Evolutionary conservation across 495 filamentous ascomycete species (phyloP).

Genomic region (Xylaria telfairii): DNA sequence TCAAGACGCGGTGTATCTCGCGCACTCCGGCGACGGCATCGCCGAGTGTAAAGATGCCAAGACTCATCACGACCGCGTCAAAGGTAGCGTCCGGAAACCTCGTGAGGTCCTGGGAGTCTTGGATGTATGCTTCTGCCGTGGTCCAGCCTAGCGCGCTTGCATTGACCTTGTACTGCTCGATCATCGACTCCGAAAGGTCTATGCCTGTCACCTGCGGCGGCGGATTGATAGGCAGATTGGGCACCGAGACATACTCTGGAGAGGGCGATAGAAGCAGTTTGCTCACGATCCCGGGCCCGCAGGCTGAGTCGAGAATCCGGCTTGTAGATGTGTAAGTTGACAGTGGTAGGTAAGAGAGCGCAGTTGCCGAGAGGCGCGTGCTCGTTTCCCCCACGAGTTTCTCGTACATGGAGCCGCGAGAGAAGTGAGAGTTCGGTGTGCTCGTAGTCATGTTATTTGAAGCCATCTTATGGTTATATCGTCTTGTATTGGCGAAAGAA

Average conservation of each 20-base stretch:
- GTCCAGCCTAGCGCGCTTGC: constrained; percentile 27
- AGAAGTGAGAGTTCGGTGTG: constrained; percentile 4
- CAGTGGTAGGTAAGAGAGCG: constrained; percentile 30
- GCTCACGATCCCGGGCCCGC: constrained; percentile 32
- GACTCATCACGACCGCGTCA: constrained; percentile 36
- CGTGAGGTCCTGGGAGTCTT: constrained; percentile 33
- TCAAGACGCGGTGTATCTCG: constrained; percentile 43
- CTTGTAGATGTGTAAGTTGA: constrained; percentile 32
- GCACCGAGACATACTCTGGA: constrained; percentile 23
- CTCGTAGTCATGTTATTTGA: not conserved
- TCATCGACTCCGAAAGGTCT: constrained; percentile 31
- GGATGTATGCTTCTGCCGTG: constrained; percentile 27
- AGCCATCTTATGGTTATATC: not conserved
- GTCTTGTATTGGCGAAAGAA: not conserved
- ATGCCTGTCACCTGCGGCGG: constrained; percentile 31
- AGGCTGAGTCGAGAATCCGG: constrained; percentile 33
- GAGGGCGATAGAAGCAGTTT: constrained; percentile 32
- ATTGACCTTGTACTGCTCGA: constrained; percentile 29
- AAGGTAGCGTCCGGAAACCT: constrained; percentile 33
- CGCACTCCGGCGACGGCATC: constrained; percentile 31
- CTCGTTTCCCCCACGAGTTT: constrained; percentile 26
- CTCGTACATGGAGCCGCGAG: constrained; percentile 27
- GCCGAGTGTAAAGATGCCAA: constrained; percentile 35
- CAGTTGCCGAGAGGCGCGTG: constrained; percentile 28
- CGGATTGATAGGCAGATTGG: constrained; percentile 28